Conservation (phyloP, 192 early-diverging fungal species). For the Entophlyctis luteolus region DNA sequence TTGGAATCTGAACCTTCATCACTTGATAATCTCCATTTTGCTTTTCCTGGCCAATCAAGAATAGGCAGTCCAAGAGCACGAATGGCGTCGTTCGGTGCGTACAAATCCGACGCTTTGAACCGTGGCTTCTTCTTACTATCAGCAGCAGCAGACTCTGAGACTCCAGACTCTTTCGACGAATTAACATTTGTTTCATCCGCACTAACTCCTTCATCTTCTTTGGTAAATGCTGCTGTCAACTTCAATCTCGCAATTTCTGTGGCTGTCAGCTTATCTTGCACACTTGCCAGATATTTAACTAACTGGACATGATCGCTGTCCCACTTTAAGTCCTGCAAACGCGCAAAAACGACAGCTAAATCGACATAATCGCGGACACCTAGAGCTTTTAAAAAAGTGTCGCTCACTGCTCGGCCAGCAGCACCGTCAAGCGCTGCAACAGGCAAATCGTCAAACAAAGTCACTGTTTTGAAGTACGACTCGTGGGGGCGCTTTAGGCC, state of each 20-base stretch:
- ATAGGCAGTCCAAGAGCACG: slow-evolving; percentile 61
- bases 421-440: slow-evolving; percentile 60
- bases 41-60: slow-evolving; percentile 60
- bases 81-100: slow-evolving; percentile 59
- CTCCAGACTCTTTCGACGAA: not conserved
- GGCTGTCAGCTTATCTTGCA: slow-evolving; percentile 59
- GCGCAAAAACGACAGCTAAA: slow-evolving; percentile 77
- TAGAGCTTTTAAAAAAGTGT: slow-evolving; percentile 58
- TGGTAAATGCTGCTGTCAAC: slow-evolving; percentile 65
- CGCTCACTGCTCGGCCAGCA: slow-evolving; percentile 43
- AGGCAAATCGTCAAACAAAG: slow-evolving; percentile 80
- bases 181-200: slow-evolving; percentile 15
- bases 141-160: not conserved
- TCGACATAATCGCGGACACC: slow-evolving; percentile 88
- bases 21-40: slow-evolving; percentile 38
- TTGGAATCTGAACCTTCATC: slow-evolving; percentile 38
- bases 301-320: slow-evolving; percentile 68
- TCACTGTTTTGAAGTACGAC: slow-evolving; percentile 74
- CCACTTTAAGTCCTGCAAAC: slow-evolving; percentile 74
- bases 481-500: slow-evolving; percentile 67
- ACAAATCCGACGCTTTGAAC: slow-evolving; percentile 62
- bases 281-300: slow-evolving; percentile 71
- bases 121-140: slow-evolving; percentile 29
- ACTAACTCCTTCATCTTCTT: slow-evolving; percentile 14
- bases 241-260: slow-evolving; percentile 60